Evolutionary conservation across 805 yeast genomes (phyloP).

Genomic region (Cyberlindnera euphorbiae): DNA sequence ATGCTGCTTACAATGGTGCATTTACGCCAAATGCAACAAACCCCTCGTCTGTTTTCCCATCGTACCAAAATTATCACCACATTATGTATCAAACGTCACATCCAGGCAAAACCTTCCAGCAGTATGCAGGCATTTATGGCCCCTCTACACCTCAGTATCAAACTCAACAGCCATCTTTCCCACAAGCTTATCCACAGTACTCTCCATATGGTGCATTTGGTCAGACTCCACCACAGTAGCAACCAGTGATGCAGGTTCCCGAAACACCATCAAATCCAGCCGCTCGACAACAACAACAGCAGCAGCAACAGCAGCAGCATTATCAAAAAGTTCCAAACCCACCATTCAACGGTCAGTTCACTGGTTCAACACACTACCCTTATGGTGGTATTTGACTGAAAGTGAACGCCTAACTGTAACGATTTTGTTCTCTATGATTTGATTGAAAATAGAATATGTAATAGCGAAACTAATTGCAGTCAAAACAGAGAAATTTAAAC

Average conservation of each 20-base stretch:
- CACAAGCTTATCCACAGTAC: constrained; percentile 1
- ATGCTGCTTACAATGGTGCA: constrained; percentile 2
- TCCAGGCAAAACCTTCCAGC: no score
- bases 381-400: neutral
- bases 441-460: no score
- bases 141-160: neutral
- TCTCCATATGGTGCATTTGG: constrained; percentile 4
- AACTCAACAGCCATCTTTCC: constrained; percentile 1
- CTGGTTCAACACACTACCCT: constrained; percentile 8
- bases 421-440: no score
- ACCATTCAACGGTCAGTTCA: neutral
- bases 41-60: constrained; percentile 4
- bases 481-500: no score
- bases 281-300: constrained; percentile 1
- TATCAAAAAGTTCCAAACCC: neutral
- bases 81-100: no score
- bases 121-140: constrained; percentile 5
- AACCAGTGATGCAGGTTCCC: neutral
- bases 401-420: no score
- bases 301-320: constrained; percentile 2
- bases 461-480: no score
- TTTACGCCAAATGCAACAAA: constrained; percentile 1
- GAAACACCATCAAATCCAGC: no score
- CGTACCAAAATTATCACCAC: constrained; percentile 6
- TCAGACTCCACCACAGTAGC: constrained; percentile 1